Base-by-base conservation (phyloP, 108 stramenopile genomes). In the Discostella stelligeroides region DNA sequence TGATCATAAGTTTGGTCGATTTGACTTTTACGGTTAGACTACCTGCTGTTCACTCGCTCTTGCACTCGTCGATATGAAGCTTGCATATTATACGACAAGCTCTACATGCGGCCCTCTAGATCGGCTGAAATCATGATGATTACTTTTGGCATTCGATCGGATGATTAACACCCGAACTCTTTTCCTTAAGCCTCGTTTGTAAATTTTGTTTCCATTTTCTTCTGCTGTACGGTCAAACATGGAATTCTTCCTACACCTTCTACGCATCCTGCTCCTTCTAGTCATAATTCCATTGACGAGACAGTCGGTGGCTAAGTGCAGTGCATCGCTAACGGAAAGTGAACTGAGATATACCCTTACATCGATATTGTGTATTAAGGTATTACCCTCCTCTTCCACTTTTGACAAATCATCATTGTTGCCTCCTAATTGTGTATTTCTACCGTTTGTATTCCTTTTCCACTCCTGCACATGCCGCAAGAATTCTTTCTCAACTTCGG, bases 401-500 rank as follows among this genome's bases (percentile, higher is more conserved):
- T 7, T 18, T 18, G 46, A 18, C 9, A 18, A 18, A 47, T 18
- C 46, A 18, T 5, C 45, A 17, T 46, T 17, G 45, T 46, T 17
- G 45, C 17, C n/a, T n/a, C n/a, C n/a, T n/a, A n/a, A n/a, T n/a
- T n/a, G n/a, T n/a, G n/a, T n/a, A n/a, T n/a, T n/a, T n/a, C n/a
- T n/a, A n/a, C n/a, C n/a, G n/a, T n/a, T n/a, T 39, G 55, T 43
- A 21, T 28, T 70, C 51, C 25, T 54, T 20, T 28, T 55, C 77
- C 70, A 72, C 15, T 0, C 21, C 39, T 55, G 49, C 13, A 76
- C 67, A 28, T 24, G 60, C n/a, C 38, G 37, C 45, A 83, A 34
- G 40, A 83, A 60, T 50, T 76, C 78, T 14, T 68, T 68, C 67
- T 90, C 89, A 23, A 71, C 73, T 2, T 37, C 24, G 11, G 72